A percentile compares a stretch with the other conserved stretches of the same genome.
Conservation (phyloP, 1,139 yeast genomes). For the Hyphopichia khmerensis region DNA sequence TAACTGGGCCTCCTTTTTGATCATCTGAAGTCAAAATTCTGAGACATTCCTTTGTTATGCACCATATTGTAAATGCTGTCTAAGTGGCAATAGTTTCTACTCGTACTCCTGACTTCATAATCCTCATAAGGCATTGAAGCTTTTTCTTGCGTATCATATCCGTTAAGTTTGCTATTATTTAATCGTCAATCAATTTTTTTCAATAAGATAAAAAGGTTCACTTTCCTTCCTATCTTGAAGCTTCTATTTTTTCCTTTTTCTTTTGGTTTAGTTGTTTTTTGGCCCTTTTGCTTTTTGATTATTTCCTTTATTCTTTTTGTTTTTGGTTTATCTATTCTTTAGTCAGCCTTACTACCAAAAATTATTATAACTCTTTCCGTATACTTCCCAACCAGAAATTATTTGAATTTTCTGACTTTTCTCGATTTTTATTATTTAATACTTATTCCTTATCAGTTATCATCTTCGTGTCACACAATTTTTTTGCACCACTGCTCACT, state of each 20-base stretch:
- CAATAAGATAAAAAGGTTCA: neutral
- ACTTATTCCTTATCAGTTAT: neutral
- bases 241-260: neutral
- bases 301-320: no score
- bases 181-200: neutral
- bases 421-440: neutral
- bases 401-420: neutral
- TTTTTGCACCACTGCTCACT: neutral
- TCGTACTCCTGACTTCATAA: neutral
- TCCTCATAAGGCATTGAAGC: neutral
- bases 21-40: neutral
- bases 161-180: neutral
- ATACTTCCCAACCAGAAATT: neutral
- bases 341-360: neutral
- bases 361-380: neutral
- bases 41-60: slow-evolving; percentile 1
- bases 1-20: neutral
- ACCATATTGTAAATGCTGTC: neutral
- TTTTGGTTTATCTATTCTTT: no score
- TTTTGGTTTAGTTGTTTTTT: neutral
- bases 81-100: neutral
- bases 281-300: neutral
- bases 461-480: neutral
- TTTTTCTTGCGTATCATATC: neutral
- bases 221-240: neutral